Conservation (phyloP, 805 yeast species). For the Candida palmyrensis region DNA sequence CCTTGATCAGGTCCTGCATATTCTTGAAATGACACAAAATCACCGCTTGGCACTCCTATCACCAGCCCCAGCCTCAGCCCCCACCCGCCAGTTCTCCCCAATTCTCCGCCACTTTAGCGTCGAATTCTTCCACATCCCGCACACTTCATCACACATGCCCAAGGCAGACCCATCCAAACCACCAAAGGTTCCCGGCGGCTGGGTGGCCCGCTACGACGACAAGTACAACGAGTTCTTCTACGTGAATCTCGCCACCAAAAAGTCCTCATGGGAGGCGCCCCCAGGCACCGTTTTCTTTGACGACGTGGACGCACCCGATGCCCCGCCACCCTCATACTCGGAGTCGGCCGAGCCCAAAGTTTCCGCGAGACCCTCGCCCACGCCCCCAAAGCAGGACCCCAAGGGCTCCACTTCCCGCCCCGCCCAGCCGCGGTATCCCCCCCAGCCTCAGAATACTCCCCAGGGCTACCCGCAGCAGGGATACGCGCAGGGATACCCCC, state of each 20-base stretch:
- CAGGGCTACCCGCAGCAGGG: constrained; percentile 5
- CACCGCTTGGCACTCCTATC: too few relatives aligned
- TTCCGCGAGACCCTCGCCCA: constrained; percentile 5
- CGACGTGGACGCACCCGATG: constrained; percentile 13
- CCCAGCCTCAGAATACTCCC: too few relatives aligned
- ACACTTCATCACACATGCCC: too few relatives aligned
- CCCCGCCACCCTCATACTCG: constrained; percentile 43
- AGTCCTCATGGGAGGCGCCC: constrained; percentile 92
- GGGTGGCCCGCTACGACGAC: constrained; percentile 72
- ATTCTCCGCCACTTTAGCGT: too few relatives aligned
- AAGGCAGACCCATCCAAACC: constrained; percentile 23
- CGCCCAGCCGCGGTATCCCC: constrained; percentile 10
- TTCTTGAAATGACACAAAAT: too few relatives aligned
- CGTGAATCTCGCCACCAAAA: constrained; percentile 65
- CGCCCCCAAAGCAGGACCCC: constrained; percentile 1
- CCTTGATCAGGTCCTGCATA: too few relatives aligned
- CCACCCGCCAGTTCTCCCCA: too few relatives aligned
- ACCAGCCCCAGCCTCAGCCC: too few relatives aligned
- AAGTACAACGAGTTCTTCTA: constrained; percentile 72
- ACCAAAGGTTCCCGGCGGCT: constrained; percentile 60
- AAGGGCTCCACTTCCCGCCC: constrained; percentile 7
- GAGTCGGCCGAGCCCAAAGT: constrained; percentile 4
- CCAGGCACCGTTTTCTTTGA: constrained; percentile 33
- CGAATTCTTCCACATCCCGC: too few relatives aligned
- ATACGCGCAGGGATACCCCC: constrained; percentile 12